A percentile compares a stretch with the other conserved stretches of the same genome.
Conservation (phyloP, 106 monocot genomes). For the Dioscorea zingiberensis region DNA sequence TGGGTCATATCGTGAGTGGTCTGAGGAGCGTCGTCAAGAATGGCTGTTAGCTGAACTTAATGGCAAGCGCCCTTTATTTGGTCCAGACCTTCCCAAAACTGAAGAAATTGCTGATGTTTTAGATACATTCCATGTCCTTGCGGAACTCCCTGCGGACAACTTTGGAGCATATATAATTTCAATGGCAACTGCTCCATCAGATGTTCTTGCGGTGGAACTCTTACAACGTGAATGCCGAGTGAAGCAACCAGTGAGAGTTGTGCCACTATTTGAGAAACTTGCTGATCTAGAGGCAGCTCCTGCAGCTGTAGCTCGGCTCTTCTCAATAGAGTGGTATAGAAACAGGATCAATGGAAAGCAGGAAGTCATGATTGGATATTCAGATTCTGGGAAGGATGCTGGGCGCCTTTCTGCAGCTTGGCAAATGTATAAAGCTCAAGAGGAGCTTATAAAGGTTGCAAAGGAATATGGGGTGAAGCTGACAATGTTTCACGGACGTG, state of each 20-base stretch:
- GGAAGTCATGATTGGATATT: conserved; percentile 95
- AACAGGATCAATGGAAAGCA: conserved; percentile 82
- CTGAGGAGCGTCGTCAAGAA: conserved; percentile 87
- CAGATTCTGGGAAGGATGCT: conserved; percentile 92
- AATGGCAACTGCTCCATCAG: conserved; percentile 91
- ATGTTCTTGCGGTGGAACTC: conserved; percentile 83
- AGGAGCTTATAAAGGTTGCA: conserved; percentile 76
- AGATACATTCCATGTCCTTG: conserved; percentile 60
- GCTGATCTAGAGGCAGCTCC: conserved; percentile 85
- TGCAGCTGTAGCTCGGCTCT: conserved; percentile 63
- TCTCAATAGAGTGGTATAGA: conserved; percentile 76
- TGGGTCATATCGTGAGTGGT: conserved; percentile 95
- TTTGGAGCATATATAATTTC: conserved; percentile 96
- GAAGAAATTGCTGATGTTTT: conserved; percentile 84
- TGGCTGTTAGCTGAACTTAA: conserved; percentile 84
- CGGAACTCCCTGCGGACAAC: conserved; percentile 81
- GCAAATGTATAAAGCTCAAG: conserved; percentile 88
- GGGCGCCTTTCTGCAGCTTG: conserved; percentile 89
- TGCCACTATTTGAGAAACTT: conserved; percentile 86
- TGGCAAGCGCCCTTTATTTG: conserved; percentile 84
- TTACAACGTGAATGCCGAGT: conserved; percentile 59
- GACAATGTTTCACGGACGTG: conserved; percentile 95
- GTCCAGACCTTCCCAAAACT: conserved; percentile 78
- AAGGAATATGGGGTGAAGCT: conserved; percentile 82
- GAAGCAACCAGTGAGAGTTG: conserved; percentile 74